Base-by-base conservation (phyloP, 2,329 filamentous ascomycete species). In the Hypomyces perniciosus region DNA sequence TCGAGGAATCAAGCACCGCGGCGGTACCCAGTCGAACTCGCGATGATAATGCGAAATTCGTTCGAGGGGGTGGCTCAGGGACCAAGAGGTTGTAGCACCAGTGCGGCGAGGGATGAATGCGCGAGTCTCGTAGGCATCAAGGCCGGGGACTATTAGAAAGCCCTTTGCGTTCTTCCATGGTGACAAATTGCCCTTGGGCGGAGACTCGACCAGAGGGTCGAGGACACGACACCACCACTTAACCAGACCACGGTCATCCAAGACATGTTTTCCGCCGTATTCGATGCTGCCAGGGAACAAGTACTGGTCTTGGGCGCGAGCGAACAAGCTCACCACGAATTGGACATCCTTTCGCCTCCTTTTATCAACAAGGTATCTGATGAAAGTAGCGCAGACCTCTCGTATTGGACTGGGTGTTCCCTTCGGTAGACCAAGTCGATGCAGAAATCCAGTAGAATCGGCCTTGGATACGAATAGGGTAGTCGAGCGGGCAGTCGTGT, bases 391-490 rank as follows among this genome's bases (percentile, higher is more conserved):
- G 44, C 84, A 86, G 41, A 95, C 79, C 31, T 83, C 76, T 55
- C 87, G 83, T 45, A 96, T 78, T 0, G 90, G 90, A 4, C 88
- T 93, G 0, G 80, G 74, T 0, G 77, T 74, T n/a, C 79, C 76
- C 58, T 73, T 79, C 12, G 84, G 79, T 0, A 88, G 72, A 13
- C 79, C 72, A 34, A 91, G 72, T 2, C 86, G 74, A 57, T 84
- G 75, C 8, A 96, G 72, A 64, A 90, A 95, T 27, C 95, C 93
- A 0, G 92, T 96, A 8, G 93, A 96, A 71, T 99, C 93, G 44
- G 93, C 93, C 69, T 99, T 99, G 56, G 91, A 92, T 27, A 99
- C 86, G 66, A 99, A 99, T 48, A 97, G 79, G 4, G 88, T 96
- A 1, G 87, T 95, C 27, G 90, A 80, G 59, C 81, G 79, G 42